Evolutionary conservation across 805 yeast genomes (phyloP), one percentile per base, ranked within the genome.

Genomic region (Saccharomycopsis oosterbeekiorum): DNA sequence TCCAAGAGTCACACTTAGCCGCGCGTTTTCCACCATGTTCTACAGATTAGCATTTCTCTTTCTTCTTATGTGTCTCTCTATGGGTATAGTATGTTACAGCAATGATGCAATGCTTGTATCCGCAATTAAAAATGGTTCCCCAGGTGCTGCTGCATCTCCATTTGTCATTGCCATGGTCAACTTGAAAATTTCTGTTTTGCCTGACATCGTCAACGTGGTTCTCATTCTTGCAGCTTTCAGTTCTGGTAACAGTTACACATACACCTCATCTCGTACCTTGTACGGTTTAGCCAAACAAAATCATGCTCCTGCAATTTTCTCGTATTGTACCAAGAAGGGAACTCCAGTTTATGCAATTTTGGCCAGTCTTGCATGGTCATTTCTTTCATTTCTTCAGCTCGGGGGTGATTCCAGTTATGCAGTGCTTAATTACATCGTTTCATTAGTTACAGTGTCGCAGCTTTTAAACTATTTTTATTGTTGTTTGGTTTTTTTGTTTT

Each of bases 101-200:
- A 81, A 86, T 67, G 92, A 88, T 68, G 82, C 86, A 1, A 73
- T 71, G 4, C 74, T 89, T 64, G 74, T 80, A 0, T 76, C 75
- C 5, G 88, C 92, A 10, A 77, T 86, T 59, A 76, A 78, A 17
- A 75, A 79, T 19, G 80, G 85, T 47, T 80, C 84, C 57, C 86
- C 92, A 0, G 94, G 93, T 60, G 96, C 88, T 0, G 83, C 89
- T 5, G 83, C 89, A 5, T 84, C 91, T 19, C 94, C 96, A 0
- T 89, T 86, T 68, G 94, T 88, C 58, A 82, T 90, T 67, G 93
- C 93, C 1, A 89, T 90, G 90, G 78, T 77, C 60, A 82, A 84
- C 64, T 74, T 89, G 68, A 80, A 82, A 1, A 86, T 90, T 59
- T 80, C 76, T 40, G 85, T 80, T 0, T 75, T 89, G 56, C 96